phyloP scores from a whole-genome alignment of 331 rosid species.

The Arachis monticola region DNA sequence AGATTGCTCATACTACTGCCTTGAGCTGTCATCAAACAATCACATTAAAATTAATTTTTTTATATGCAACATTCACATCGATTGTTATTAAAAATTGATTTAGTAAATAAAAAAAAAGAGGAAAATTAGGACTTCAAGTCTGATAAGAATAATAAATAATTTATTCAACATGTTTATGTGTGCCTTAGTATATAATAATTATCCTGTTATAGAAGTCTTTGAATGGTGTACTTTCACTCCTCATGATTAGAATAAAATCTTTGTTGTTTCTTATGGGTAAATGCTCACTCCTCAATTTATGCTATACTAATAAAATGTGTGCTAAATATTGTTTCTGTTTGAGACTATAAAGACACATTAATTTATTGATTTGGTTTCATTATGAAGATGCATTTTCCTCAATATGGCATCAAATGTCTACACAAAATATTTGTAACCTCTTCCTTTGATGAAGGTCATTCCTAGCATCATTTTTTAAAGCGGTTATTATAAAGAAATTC shows the following conservation, averaged over 20 bases:
- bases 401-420: neutral
- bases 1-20: too few species aligned
- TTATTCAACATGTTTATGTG: neutral
- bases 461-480: constrained; percentile 22
- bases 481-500: neutral
- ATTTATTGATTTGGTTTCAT: neutral
- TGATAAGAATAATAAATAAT: too few species aligned
- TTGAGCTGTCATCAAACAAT: too few species aligned
- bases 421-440: neutral
- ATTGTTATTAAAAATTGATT: too few species aligned
- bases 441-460: neutral
- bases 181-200: neutral
- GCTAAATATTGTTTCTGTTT: too few species aligned
- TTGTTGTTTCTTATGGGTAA: neutral
- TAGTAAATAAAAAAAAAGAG: too few species aligned
- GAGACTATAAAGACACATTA: too few species aligned
- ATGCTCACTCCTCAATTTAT: neutral
- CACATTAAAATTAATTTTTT: too few species aligned
- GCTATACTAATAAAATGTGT: neutral
- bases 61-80: too few species aligned
- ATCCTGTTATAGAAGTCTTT: constrained; percentile 12
- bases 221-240: neutral
- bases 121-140: too few species aligned
- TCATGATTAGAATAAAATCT: constrained; percentile 24
- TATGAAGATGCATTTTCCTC: neutral